Conservation (phyloP, 306 rosid species). For the Cucurbita ficifolia region DNA sequence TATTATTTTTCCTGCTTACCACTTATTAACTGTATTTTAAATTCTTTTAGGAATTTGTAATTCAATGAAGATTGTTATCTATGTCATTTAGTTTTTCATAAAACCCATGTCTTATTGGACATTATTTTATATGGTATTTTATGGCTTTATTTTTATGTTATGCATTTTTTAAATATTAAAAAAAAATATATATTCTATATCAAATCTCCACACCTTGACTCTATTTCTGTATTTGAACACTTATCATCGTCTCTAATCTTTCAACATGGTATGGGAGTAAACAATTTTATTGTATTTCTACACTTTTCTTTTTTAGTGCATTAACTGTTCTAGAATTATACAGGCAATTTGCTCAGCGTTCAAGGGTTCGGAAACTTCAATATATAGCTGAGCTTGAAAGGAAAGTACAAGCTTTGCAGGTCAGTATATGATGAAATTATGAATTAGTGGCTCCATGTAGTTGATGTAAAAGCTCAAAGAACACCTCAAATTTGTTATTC, state of each 20-base stretch:
- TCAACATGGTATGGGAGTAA: background rate
- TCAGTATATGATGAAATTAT: slow-evolving; percentile 19
- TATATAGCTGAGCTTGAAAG: slow-evolving; percentile 98
- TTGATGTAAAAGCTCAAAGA: slow-evolving; percentile 10
- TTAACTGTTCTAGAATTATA: background rate
- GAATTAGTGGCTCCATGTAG: background rate
- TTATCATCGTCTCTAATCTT: background rate
- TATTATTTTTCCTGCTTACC: background rate
- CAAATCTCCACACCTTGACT: background rate
- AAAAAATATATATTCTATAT: background rate
- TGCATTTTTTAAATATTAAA: background rate
- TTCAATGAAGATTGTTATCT: background rate
- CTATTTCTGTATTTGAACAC: background rate
- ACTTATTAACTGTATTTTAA: background rate
- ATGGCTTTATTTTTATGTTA: background rate
- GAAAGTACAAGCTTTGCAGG: slow-evolving; percentile 92
- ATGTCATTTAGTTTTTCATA: background rate
- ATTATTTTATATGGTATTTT: background rate
- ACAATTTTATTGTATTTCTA: background rate
- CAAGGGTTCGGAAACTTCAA: slow-evolving; percentile 94
- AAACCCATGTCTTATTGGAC: background rate
- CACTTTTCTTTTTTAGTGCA: background rate
- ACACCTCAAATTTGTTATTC: slow-evolving; percentile 16
- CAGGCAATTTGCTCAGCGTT: slow-evolving; percentile 99
- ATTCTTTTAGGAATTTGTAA: background rate